Conservation (phyloP, 1,139 yeast genomes). For the Taphrina wiesneri region DNA sequence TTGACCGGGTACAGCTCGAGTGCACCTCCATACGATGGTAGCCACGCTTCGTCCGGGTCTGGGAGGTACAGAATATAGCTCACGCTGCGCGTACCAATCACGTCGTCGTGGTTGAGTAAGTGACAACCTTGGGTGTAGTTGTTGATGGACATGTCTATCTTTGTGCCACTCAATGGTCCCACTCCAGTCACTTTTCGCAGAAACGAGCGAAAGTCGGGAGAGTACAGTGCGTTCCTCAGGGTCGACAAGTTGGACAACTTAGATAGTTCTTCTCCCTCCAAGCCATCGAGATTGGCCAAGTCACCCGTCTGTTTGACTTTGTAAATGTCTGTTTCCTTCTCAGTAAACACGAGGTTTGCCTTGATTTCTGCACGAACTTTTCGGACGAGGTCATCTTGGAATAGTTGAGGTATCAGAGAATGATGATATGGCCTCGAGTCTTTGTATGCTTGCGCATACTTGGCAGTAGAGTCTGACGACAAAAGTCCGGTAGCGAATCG, state of each 20-base stretch:
- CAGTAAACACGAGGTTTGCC: slow-evolving; percentile 80
- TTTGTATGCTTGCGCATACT: slow-evolving; percentile 17
- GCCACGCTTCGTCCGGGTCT: slow-evolving; percentile 86
- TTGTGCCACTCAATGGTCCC: slow-evolving; percentile 83
- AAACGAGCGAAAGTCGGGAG: slow-evolving; percentile 77
- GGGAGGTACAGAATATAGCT: slow-evolving; percentile 90
- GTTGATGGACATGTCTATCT: slow-evolving; percentile 90
- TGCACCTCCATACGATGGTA: slow-evolving; percentile 87
- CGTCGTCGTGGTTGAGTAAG: slow-evolving; percentile 92
- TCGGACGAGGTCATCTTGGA: slow-evolving; percentile 74
- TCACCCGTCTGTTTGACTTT: slow-evolving; percentile 93
- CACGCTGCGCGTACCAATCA: slow-evolving; percentile 90
- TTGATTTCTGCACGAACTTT: slow-evolving; percentile 82
- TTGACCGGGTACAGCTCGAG: slow-evolving; percentile 82
- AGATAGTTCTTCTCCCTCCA: slow-evolving; percentile 71
- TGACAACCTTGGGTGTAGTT: slow-evolving; percentile 93
- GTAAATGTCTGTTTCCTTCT: slow-evolving; percentile 95
- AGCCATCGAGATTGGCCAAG: slow-evolving; percentile 84
- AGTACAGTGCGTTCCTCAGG: slow-evolving; percentile 81
- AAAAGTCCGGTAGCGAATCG: slow-evolving; percentile 12
- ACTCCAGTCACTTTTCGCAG: slow-evolving; percentile 82
- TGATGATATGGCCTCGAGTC: slow-evolving; percentile 70
- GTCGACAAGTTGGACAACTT: slow-evolving; percentile 72
- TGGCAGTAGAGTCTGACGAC: neutral
- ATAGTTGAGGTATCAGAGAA: slow-evolving; percentile 75